These are phyloP conservation scores for Trifolium pratense DNA, from an alignment of 306 rosid genomes.

Conservation along the genomic window DNA sequence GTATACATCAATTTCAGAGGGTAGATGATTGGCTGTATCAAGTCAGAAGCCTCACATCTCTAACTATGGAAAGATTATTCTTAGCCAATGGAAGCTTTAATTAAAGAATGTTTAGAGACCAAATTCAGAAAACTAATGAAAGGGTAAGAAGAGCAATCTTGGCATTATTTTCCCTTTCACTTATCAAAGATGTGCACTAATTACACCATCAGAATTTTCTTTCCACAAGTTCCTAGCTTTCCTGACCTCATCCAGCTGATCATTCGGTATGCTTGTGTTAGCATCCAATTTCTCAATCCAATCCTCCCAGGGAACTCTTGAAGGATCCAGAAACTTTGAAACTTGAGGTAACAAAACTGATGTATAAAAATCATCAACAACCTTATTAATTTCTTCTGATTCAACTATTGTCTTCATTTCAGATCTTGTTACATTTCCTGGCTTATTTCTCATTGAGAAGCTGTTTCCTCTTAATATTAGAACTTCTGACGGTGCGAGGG, in stretches of 20 bases:
- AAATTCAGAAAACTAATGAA: conserved; percentile 20
- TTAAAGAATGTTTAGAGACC: conserved; percentile 3
- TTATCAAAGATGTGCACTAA: conserved; percentile 33
- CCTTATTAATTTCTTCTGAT: conserved; percentile 63
- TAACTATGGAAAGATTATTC: not conserved
- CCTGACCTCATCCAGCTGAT: conserved; percentile 68
- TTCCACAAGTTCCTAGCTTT: conserved; percentile 70
- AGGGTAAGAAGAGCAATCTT: conserved; percentile 14
- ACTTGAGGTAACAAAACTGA: conserved; percentile 76
- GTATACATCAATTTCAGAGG: not conserved
- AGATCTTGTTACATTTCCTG: conserved; percentile 73
- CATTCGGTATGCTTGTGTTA: conserved; percentile 68
- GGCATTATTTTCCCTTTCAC: conserved; percentile 36
- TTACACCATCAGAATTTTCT: conserved; percentile 45
- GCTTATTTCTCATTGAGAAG: conserved; percentile 60
- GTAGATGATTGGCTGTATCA: not conserved
- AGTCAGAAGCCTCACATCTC: not conserved
- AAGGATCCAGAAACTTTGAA: conserved; percentile 67
- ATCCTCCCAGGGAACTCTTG: conserved; percentile 71
- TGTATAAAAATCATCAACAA: conserved; percentile 67
- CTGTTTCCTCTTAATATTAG: conserved; percentile 76
- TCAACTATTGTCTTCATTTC: conserved; percentile 69
- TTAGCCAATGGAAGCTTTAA: conserved; percentile 29
- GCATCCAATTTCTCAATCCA: conserved; percentile 83
- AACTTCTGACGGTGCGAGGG: conserved; percentile 89